Evolutionary conservation across 176 grass and related monocot genomes (phyloP).

Genomic region (Olyra latifolia): DNA sequence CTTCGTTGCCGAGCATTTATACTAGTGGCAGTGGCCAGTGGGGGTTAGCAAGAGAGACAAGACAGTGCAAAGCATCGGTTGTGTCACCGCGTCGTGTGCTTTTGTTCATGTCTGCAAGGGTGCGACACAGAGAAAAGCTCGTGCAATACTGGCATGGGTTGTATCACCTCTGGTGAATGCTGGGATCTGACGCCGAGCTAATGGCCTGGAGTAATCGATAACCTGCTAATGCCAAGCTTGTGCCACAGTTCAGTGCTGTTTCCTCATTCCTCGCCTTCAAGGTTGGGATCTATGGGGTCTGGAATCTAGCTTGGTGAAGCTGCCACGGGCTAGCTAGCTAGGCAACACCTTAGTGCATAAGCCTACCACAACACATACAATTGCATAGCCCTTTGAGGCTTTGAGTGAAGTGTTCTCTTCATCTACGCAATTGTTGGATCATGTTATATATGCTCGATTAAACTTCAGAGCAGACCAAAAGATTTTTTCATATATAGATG

Average conservation of each 20-base stretch:
- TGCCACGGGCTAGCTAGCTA: neutral
- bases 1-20: constrained; percentile 41
- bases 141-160: constrained; percentile 30
- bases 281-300: constrained; percentile 24
- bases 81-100: constrained; percentile 35
- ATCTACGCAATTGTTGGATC: neutral
- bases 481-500: neutral
- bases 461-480: neutral
- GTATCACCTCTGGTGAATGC: constrained; percentile 34
- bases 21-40: neutral
- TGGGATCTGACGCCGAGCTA: neutral
- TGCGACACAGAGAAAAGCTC: constrained; percentile 23
- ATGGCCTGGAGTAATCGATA: neutral
- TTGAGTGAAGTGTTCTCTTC: neutral
- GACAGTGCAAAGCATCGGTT: constrained; percentile 14
- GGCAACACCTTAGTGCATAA: neutral
- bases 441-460: neutral
- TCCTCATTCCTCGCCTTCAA: neutral
- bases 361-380: neutral
- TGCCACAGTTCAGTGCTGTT: neutral
- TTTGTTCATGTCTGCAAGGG: constrained; percentile 40
- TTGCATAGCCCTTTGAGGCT: neutral
- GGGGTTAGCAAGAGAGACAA: neutral
- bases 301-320: constrained; percentile 14
- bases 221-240: neutral